A percentile compares a stretch with the other conserved stretches of the same genome.
These are phyloP conservation scores for Scopulariopsis brevicaulis DNA, from an alignment of 2,329 filamentous ascomycete genomes.

Conservation along the genomic window DNA sequence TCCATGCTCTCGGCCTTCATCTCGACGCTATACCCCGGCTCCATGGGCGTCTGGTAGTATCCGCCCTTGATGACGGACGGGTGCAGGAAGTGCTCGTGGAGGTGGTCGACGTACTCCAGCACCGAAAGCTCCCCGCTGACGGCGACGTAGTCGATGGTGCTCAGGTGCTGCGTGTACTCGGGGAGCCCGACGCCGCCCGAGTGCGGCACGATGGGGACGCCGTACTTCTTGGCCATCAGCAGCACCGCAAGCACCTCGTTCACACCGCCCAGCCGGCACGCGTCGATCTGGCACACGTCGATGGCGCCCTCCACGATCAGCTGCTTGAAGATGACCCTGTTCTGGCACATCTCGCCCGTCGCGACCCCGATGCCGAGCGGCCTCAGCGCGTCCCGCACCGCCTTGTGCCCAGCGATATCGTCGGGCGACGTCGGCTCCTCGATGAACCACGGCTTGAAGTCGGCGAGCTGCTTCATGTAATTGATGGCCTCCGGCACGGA, in stretches of 20 bases:
- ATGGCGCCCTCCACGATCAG: slow-evolving; percentile 70
- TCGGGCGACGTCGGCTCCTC: slow-evolving; percentile 89
- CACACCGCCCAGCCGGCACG: slow-evolving; percentile 79
- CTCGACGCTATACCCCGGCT: slow-evolving; percentile 84
- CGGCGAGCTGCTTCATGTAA: slow-evolving; percentile 71
- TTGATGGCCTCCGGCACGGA: slow-evolving; percentile 79
- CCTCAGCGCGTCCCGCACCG: slow-evolving; percentile 68
- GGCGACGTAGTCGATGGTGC: slow-evolving; percentile 85
- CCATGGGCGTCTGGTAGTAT: slow-evolving; percentile 75
- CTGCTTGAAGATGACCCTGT: slow-evolving; percentile 90
- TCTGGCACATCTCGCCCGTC: slow-evolving; percentile 93
- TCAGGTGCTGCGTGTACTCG: slow-evolving; percentile 88
- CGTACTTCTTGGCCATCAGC: slow-evolving; percentile 70
- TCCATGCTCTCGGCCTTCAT: slow-evolving; percentile 89
- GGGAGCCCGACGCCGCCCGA: slow-evolving; percentile 82
- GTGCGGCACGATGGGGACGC: slow-evolving; percentile 78
- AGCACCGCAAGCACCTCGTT: slow-evolving; percentile 89
- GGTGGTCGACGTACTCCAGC: slow-evolving; percentile 83
- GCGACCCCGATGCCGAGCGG: slow-evolving; percentile 72
- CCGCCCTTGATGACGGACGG: slow-evolving; percentile 72
- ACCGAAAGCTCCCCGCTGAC: slow-evolving; percentile 73
- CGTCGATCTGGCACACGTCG: slow-evolving; percentile 83
- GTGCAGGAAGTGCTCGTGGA: slow-evolving; percentile 87
- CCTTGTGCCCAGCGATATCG: slow-evolving; percentile 80
- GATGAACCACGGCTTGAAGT: slow-evolving; percentile 89